A percentile compares a stretch with the other conserved stretches of the same genome.
These are phyloP conservation scores for Draba incana DNA, from an alignment of 345 rosid species.

Conservation along the genomic window DNA sequence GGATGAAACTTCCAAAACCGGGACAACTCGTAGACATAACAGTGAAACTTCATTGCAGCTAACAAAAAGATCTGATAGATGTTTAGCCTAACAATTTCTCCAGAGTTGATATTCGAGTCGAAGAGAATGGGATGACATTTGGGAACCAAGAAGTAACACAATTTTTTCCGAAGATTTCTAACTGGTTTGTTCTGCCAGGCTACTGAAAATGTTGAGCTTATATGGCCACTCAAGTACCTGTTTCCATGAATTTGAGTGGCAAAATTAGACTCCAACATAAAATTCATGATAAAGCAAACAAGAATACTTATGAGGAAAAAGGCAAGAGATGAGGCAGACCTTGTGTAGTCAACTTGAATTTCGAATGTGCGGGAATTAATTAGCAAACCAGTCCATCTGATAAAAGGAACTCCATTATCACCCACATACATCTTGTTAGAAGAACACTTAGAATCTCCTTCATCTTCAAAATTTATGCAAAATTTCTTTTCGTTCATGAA, in stretches of 20 bases:
- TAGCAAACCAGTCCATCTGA: constrained; percentile 86
- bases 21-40: constrained; percentile 59
- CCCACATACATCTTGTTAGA: constrained; percentile 54
- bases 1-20: constrained; percentile 54
- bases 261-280: not conserved
- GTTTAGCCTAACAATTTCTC: constrained; percentile 67
- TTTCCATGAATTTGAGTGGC: constrained; percentile 26
- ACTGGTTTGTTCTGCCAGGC: constrained; percentile 62
- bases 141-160: constrained; percentile 62
- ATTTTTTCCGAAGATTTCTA: constrained; percentile 46
- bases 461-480: constrained; percentile 63
- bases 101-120: constrained; percentile 78
- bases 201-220: constrained; percentile 66
- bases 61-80: constrained; percentile 77
- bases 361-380: constrained; percentile 67
- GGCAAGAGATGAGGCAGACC: constrained; percentile 50
- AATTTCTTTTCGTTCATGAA: constrained; percentile 73
- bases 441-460: constrained; percentile 37
- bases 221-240: constrained; percentile 73
- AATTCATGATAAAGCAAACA: not conserved
- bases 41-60: constrained; percentile 85
- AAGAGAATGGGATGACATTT: constrained; percentile 81
- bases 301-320: not conserved
- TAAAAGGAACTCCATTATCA: constrained; percentile 58
- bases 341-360: constrained; percentile 82